Conservation (phyloP, 192 early-diverging fungal species). For the Linnemannia schmuckeri region DNA sequence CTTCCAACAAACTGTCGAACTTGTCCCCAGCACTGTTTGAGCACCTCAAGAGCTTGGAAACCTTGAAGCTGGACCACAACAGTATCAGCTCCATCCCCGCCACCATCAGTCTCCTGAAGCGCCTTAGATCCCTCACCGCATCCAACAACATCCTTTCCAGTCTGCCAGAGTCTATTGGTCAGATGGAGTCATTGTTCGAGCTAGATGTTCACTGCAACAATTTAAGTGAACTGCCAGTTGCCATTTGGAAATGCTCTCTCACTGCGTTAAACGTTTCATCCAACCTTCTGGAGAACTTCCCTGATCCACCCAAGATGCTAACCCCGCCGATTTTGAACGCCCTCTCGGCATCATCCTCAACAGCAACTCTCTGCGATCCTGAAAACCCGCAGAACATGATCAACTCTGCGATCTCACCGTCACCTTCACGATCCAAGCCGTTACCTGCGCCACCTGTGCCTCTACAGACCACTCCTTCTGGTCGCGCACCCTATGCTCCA, state of each 20-base stretch:
- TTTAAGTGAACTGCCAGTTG: constrained; percentile 75
- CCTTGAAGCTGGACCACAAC: constrained; percentile 77
- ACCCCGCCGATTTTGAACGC: neutral
- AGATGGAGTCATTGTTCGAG: constrained; percentile 68
- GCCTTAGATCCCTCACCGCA: constrained; percentile 68
- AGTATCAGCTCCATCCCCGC: constrained; percentile 76
- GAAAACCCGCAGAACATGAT: neutral
- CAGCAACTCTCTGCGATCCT: neutral
- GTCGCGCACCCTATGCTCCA: constrained; percentile 47
- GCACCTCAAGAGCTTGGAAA: constrained; percentile 67
- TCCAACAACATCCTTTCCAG: constrained; percentile 78
- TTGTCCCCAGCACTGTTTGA: constrained; percentile 73
- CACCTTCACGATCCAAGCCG: constrained; percentile 54
- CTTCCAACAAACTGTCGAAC: constrained; percentile 78
- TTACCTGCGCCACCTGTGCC: constrained; percentile 57
- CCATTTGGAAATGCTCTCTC: constrained; percentile 85
- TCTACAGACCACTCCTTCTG: constrained; percentile 16
- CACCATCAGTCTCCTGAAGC: constrained; percentile 68
- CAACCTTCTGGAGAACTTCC: constrained; percentile 86
- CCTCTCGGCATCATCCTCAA: constrained; percentile 7
- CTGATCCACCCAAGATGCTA: constrained; percentile 66
- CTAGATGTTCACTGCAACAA: constrained; percentile 87
- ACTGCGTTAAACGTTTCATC: constrained; percentile 82
- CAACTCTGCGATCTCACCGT: constrained; percentile 59
- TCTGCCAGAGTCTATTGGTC: constrained; percentile 78